Conservation (phyloP, 1,284 basidiomycete genomes). For the Ustilago bromivora region DNA sequence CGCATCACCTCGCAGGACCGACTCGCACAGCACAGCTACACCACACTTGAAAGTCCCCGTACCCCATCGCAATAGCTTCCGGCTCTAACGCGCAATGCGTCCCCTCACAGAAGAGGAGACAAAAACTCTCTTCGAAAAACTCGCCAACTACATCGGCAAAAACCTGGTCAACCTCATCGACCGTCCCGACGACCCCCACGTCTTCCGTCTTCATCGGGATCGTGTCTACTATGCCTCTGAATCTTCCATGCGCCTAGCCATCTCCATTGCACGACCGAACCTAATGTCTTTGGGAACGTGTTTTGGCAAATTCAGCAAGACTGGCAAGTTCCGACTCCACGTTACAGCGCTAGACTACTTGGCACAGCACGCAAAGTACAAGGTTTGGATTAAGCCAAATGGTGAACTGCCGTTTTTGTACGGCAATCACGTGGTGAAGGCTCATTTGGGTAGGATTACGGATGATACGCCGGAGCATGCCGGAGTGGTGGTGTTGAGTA, state of each 20-base stretch:
- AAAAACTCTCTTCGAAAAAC: constrained; percentile 82
- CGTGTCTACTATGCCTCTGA: constrained; percentile 68
- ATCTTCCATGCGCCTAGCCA: constrained; percentile 84
- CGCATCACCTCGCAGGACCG: too few relatives aligned
- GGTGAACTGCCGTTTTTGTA: constrained; percentile 99
- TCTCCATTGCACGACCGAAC: constrained; percentile 90
- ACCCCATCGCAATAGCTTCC: not conserved
- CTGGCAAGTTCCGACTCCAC: constrained; percentile 97
- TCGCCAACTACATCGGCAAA: constrained; percentile 91
- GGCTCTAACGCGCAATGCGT: constrained; percentile 53
- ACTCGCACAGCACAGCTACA: not conserved
- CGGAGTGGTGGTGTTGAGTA: constrained; percentile 95
- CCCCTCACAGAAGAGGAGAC: constrained; percentile 70
- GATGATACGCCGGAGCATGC: constrained; percentile 99
- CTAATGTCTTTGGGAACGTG: constrained; percentile 94
- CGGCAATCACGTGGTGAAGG: constrained; percentile 98
- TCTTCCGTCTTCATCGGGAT: constrained; percentile 70
- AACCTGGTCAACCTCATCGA: constrained; percentile 79
- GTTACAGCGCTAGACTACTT: constrained; percentile 93
- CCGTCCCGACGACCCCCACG: constrained; percentile 63
- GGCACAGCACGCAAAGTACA: constrained; percentile 97
- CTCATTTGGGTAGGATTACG: constrained; percentile 97
- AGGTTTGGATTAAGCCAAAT: constrained; percentile 99
- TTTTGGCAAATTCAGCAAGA: constrained; percentile 97
- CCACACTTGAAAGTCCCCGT: not conserved